Conservation (phyloP, 495 filamentous ascomycete species). For the Acidiella bohemica region DNA sequence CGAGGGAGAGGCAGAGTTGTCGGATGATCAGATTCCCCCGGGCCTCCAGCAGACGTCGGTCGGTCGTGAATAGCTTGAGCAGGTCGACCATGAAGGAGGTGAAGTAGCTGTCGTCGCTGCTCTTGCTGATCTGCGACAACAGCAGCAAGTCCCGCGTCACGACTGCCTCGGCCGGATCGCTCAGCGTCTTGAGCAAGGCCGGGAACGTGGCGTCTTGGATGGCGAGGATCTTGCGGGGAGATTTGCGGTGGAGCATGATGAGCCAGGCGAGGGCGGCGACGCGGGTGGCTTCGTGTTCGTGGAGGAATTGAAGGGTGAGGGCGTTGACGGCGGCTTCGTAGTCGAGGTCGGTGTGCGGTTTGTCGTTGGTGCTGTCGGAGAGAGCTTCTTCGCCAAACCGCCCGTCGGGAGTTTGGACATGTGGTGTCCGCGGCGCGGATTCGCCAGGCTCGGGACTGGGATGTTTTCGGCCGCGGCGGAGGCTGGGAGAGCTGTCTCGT, state of each 20-base stretch:
- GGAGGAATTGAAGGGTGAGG: slow-evolving; percentile 83
- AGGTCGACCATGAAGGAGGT: slow-evolving; percentile 96
- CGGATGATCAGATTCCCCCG: slow-evolving; percentile 93
- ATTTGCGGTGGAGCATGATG: slow-evolving; percentile 92
- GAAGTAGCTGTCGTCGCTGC: slow-evolving; percentile 95
- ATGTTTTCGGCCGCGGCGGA: slow-evolving; percentile 5
- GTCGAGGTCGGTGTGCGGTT: slow-evolving; percentile 61
- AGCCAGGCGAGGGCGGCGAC: slow-evolving; percentile 92
- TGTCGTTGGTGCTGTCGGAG: slow-evolving; percentile 18
- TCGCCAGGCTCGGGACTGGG: slow-evolving; percentile 14
- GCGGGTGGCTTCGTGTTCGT: slow-evolving; percentile 90
- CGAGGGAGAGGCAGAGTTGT: slow-evolving; percentile 83
- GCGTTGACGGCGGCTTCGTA: slow-evolving; percentile 96
- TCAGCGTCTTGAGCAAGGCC: slow-evolving; percentile 88
- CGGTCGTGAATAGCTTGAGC: slow-evolving; percentile 86
- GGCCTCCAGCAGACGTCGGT: slow-evolving; percentile 78
- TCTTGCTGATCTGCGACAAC: slow-evolving; percentile 86
- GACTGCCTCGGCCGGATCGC: slow-evolving; percentile 88
- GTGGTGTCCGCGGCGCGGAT: not conserved
- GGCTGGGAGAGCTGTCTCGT: slow-evolving; percentile 11
- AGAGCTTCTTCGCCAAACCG: slow-evolving; percentile 23
- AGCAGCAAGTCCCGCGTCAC: slow-evolving; percentile 92
- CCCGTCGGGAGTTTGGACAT: slow-evolving; percentile 24
- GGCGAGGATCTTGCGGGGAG: slow-evolving; percentile 72
- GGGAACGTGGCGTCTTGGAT: slow-evolving; percentile 97